A percentile compares a stretch with the other conserved stretches of the same genome.
Conservation (phyloP, 306 rosid species). For the Medicago lupulina region DNA sequence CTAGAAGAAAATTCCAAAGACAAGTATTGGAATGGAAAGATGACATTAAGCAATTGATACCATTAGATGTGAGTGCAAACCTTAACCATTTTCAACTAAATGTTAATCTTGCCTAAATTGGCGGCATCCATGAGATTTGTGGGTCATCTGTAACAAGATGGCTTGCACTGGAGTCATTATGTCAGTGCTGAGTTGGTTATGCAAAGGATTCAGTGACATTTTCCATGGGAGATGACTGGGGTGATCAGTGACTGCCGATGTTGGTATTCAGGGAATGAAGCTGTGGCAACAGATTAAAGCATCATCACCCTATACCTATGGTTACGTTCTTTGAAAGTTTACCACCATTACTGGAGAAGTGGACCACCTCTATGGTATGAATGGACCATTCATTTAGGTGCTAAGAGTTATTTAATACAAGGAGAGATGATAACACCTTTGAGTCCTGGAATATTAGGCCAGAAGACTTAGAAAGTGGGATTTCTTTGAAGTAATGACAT, state of each 20-base stretch:
- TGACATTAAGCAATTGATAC: neutral
- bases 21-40: neutral
- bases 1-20: neutral
- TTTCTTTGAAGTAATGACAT: neutral
- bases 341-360: too few relatives aligned
- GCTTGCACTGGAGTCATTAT: neutral
- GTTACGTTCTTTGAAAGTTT: too few relatives aligned
- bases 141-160: neutral
- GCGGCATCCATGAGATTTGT: neutral
- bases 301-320: too few relatives aligned
- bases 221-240: neutral
- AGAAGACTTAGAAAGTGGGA: neutral
- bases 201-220: neutral
- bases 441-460: neutral
- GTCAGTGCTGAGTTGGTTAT: neutral
- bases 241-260: neutral
- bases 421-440: neutral
- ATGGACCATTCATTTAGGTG: neutral
- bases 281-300: too few relatives aligned
- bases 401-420: neutral
- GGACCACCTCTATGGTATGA: neutral
- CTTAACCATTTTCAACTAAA: neutral
- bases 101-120: neutral
- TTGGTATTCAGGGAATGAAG: too few relatives aligned
- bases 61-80: neutral